Percentiles rank a stretch among this genome's conserved stretches.
These are phyloP conservation scores for Solanum arcanum DNA, from an alignment of 257 asterid genomes.

Conservation along the genomic window DNA sequence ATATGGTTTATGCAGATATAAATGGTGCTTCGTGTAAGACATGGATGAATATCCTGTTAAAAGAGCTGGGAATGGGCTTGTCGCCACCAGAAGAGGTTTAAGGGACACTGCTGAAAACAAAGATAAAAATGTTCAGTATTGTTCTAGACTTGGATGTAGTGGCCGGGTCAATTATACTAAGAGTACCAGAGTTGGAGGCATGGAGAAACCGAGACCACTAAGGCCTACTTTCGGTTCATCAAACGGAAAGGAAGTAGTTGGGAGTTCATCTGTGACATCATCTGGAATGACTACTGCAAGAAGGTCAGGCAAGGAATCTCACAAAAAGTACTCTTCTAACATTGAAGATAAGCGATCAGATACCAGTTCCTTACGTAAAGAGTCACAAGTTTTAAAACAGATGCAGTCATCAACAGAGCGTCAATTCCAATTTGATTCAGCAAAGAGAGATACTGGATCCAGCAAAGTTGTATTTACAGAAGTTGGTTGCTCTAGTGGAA, in stretches of 20 bases:
- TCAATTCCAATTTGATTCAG: slow-evolving; percentile 4
- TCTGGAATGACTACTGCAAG: slow-evolving; percentile 5
- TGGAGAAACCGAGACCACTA: slow-evolving; percentile 35
- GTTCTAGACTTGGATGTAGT: slow-evolving; percentile 74
- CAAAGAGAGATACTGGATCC: slow-evolving; percentile 9
- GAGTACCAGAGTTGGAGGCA: slow-evolving; percentile 12
- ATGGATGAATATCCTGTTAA: slow-evolving; percentile 46
- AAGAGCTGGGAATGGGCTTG: slow-evolving; percentile 21
- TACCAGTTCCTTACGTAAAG: slow-evolving; percentile 12
- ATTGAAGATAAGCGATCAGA: slow-evolving; percentile 19
- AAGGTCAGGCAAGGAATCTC: slow-evolving; percentile 17
- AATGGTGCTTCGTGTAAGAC: neutral
- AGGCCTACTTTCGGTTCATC: slow-evolving; percentile 26
- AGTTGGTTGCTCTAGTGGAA: slow-evolving; percentile 24
- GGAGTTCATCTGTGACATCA: slow-evolving; percentile 23
- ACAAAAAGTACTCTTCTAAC: slow-evolving; percentile 18
- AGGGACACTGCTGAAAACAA: slow-evolving; percentile 15
- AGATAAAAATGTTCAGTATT: slow-evolving; percentile 42
- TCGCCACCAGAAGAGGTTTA: slow-evolving; percentile 25
- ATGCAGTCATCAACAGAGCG: slow-evolving; percentile 7
- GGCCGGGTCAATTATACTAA: slow-evolving; percentile 50
- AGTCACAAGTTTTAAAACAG: slow-evolving; percentile 17
- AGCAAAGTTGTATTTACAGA: slow-evolving; percentile 12
- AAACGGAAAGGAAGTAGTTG: slow-evolving; percentile 25
- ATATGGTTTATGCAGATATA: neutral